Conservation (phyloP, 108 stramenopile genomes). For the Bacterosira constricta region DNA sequence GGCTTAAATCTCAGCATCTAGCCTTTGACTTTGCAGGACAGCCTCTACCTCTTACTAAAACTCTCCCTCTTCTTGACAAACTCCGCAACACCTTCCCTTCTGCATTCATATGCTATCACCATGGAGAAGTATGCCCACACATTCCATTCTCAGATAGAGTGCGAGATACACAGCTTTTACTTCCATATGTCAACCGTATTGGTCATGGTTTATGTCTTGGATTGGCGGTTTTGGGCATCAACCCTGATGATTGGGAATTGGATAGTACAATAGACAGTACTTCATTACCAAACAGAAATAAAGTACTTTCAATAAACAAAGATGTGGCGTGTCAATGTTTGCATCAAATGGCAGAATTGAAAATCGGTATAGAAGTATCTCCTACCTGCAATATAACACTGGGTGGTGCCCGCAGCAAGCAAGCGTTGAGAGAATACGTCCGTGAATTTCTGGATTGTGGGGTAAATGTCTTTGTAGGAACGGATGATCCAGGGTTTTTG, state of each 20-base stretch:
- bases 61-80: constrained; percentile 17
- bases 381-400: constrained; percentile 35
- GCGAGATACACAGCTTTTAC: constrained; percentile 19
- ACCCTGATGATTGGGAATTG: constrained; percentile 8
- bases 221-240: constrained; percentile 18
- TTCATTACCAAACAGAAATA: too few relatives aligned
- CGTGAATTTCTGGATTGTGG: constrained; percentile 17
- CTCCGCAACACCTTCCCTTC: constrained; percentile 19
- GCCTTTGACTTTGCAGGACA: constrained; percentile 40
- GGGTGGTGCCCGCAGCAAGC: constrained; percentile 15
- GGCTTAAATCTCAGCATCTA: neutral
- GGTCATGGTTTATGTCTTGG: constrained; percentile 39
- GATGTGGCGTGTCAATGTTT: constrained; percentile 20
- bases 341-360: constrained; percentile 11
- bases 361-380: constrained; percentile 30
- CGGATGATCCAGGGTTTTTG: constrained; percentile 39
- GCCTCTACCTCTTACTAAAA: constrained; percentile 14
- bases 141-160: constrained; percentile 22
- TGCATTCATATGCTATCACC: constrained; percentile 29
- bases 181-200: constrained; percentile 28
- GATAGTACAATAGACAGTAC: neutral
- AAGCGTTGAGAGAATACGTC: constrained; percentile 23
- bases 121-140: constrained; percentile 30
- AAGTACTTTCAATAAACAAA: constrained; percentile 15
- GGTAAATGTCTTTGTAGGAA: constrained; percentile 38